Evolutionary conservation across 352 stramenopile species (phyloP).

Genomic region (Aphanomyces euteiches): DNA sequence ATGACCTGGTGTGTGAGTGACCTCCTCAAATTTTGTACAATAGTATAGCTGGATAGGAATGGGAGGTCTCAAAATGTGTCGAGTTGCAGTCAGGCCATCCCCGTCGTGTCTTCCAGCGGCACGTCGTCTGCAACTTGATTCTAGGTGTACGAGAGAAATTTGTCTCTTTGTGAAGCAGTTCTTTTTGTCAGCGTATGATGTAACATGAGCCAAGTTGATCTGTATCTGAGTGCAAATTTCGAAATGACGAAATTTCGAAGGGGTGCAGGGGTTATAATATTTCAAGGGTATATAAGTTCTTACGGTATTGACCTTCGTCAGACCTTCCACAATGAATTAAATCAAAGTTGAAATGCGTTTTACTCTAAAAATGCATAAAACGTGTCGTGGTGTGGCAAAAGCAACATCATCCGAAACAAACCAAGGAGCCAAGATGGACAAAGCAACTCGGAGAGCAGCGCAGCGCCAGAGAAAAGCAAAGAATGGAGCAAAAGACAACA

Average conservation of each 20-base stretch:
- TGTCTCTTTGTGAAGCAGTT: neutral
- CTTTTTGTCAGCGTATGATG: neutral
- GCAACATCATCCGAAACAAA: neutral
- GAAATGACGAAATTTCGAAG: too few relatives aligned
- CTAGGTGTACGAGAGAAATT: constrained; percentile 17
- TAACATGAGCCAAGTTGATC: constrained; percentile 4
- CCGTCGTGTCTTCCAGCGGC: constrained; percentile 17
- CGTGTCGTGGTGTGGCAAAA: constrained; percentile 12
- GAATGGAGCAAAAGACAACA: neutral
- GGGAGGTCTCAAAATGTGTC: constrained; percentile 13
- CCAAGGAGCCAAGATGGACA: constrained; percentile 2
- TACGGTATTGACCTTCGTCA: too few relatives aligned
- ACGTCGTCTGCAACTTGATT: constrained; percentile 4
- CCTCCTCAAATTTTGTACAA: constrained; percentile 10
- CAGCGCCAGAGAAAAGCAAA: constrained; percentile 17
- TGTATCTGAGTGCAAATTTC: too few relatives aligned
- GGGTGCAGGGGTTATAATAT: too few relatives aligned
- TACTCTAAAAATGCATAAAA: too few relatives aligned
- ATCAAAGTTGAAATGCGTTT: neutral
- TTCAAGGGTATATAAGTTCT: too few relatives aligned
- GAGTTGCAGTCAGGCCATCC: neutral
- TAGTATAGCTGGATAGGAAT: constrained; percentile 23
- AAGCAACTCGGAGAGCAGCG: constrained; percentile 3
- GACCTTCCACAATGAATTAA: neutral
- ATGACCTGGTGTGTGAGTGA: constrained; percentile 10